Base-by-base conservation (phyloP, 495 filamentous ascomycete genomes). In the Parmelia sp. region DNA sequence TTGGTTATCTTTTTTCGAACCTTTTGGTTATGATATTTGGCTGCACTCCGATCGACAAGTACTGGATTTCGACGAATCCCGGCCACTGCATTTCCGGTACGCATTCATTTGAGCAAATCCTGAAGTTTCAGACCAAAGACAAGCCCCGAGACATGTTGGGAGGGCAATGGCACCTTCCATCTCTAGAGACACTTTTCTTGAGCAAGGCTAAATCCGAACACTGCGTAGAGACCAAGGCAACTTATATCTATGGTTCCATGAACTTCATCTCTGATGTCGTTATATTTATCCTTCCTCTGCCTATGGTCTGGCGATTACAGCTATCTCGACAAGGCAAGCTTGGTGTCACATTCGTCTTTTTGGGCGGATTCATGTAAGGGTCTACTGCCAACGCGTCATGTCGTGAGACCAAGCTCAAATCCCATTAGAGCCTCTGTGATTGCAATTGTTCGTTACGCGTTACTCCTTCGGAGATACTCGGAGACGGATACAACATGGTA, bases 341-440 rank as follows among this genome's bases (percentile, higher is more conserved):
- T 33, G 77, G 77, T 17, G 61, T 81, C 9, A 78, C 74, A 3
- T 57, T 77, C 35, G 74, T 81, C 58, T 76, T 81, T 60, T 72
- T 75, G 29, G 65, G 75, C 31, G 78, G 78, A 51, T 27, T 57
- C 25, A 59, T 70, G 68, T 70, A 68, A 42, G 66, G 33, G 37
- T n/a, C n/a, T 19, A 51, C 19, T 6, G 11, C 12, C 29, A 23
- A 39, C 1, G 23, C 29, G 14, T 29, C 14, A 29, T 45, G 3
- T 19, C 42, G 42, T 45, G 42, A 45, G 7, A 51, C n/a, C 11
- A 35, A 12, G 42, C 29, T 17, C 40, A 47, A 33, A n/a, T 1
- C 55, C n/a, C 21, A 21, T 1, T 14, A 57, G 55, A 19, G 35
- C 55, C 21, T 57, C 9, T 25, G 55, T 25, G 12, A 29, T 57